Evolutionary conservation across 495 filamentous ascomycete genomes (phyloP).

Genomic region (Chaetomium tenue): DNA sequence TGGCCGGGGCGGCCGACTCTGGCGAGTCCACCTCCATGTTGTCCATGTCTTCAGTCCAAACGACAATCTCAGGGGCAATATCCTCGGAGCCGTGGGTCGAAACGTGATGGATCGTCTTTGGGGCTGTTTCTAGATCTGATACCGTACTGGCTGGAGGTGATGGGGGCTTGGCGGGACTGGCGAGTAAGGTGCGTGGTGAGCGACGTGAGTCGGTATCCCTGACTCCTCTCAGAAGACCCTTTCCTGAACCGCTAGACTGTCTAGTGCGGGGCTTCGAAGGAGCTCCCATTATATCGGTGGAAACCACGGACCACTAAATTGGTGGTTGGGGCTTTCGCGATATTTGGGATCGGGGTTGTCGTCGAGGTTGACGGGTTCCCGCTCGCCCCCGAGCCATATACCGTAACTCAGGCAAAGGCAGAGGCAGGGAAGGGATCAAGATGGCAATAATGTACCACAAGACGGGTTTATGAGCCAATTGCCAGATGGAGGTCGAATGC

Average conservation of each 20-base stretch:
- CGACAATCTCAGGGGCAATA: slow-evolving; percentile 41
- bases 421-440: slow-evolving; percentile 7
- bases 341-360: slow-evolving; percentile 17
- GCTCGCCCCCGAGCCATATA: slow-evolving; percentile 29
- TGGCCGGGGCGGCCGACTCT: slow-evolving; percentile 14
- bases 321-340: slow-evolving; percentile 13
- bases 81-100: slow-evolving; percentile 23
- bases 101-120: slow-evolving; percentile 5
- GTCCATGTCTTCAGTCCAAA: slow-evolving; percentile 41
- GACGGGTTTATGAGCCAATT: slow-evolving; percentile 9
- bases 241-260: slow-evolving; percentile 28
- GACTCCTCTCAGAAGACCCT: slow-evolving; percentile 22
- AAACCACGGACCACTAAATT: slow-evolving; percentile 2
- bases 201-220: slow-evolving; percentile 28
- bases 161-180: slow-evolving; percentile 22
- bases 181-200: slow-evolving; percentile 24
- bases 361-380: slow-evolving; percentile 25
- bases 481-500: slow-evolving; percentile 11
- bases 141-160: slow-evolving; percentile 19
- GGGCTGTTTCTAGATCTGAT: slow-evolving; percentile 4
- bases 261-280: slow-evolving; percentile 28
- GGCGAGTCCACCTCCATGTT: slow-evolving; percentile 27
- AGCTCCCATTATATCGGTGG: slow-evolving; percentile 32
- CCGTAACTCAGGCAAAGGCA: no score
- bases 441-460: slow-evolving; percentile 16